Evolutionary conservation across 352 stramenopile genomes (phyloP).

Genomic region (Lagenidium sp.): DNA sequence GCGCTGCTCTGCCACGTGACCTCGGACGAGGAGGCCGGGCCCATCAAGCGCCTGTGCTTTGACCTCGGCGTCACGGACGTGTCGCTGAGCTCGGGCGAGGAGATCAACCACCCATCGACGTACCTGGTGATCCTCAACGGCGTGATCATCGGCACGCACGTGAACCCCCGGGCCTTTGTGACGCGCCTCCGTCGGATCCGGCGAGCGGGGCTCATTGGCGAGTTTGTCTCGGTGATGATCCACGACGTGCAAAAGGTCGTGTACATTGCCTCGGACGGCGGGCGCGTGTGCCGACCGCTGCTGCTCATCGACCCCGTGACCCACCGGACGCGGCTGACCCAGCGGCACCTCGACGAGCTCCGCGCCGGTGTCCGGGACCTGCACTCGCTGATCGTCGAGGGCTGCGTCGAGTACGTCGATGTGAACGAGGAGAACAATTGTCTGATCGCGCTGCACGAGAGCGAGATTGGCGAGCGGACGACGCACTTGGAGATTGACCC

Average conservation of each 20-base stretch:
- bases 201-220: conserved; percentile 81
- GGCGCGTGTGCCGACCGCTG: conserved; percentile 96
- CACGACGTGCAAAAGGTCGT: conserved; percentile 96
- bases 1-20: conserved; percentile 97
- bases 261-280: conserved; percentile 98
- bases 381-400: conserved; percentile 86
- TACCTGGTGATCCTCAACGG: conserved; percentile 99
- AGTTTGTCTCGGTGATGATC: conserved; percentile 99
- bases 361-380: conserved; percentile 66
- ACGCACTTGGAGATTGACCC: conserved; percentile 99
- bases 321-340: conserved; percentile 88
- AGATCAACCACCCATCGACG: conserved; percentile 92
- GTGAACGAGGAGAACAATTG: conserved; percentile 99
- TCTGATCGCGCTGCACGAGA: conserved; percentile 94
- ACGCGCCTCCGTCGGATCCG: conserved; percentile 74
- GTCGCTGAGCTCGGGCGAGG: conserved; percentile 90
- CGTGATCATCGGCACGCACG: conserved; percentile 96
- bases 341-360: conserved; percentile 93
- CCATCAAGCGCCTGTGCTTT: conserved; percentile 94
- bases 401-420: conserved; percentile 99
- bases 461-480: conserved; percentile 84
- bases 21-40: conserved; percentile 85
- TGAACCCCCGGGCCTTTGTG: conserved; percentile 87
- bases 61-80: conserved; percentile 97
- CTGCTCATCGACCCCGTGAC: conserved; percentile 90